phyloP scores from a whole-genome alignment of 192 early-diverging fungal species.

The Mortierella alpina region DNA sequence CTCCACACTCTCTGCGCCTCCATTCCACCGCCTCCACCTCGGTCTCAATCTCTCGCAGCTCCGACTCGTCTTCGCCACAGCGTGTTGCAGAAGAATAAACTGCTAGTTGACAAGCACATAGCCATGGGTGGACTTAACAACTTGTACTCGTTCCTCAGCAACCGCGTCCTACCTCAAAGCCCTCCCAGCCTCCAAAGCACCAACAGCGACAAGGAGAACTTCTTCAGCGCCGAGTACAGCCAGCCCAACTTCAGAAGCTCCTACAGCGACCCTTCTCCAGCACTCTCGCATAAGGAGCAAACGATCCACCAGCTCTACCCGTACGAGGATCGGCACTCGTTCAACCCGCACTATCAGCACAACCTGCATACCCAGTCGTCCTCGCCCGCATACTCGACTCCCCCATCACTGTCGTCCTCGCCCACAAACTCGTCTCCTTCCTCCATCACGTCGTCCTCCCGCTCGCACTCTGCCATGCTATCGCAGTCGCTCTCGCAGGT shows the following conservation, averaged over 20 bases:
- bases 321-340: constrained; percentile 45
- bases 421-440: constrained; percentile 50
- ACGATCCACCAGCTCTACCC: constrained; percentile 37
- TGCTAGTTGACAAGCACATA: background rate
- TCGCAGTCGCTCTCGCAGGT: background rate
- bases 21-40: background rate
- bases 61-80: background rate
- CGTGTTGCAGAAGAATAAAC: background rate
- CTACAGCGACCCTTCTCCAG: constrained; percentile 21
- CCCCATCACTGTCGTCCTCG: constrained; percentile 41
- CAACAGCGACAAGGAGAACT: constrained; percentile 11
- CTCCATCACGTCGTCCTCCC: constrained; percentile 32
- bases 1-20: background rate
- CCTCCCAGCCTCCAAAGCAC: background rate
- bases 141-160: constrained; percentile 39
- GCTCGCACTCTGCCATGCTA: background rate
- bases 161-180: constrained; percentile 21
- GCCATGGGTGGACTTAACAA: constrained; percentile 46
- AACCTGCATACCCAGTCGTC: constrained; percentile 36
- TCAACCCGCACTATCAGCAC: constrained; percentile 49
- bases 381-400: constrained; percentile 35
- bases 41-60: background rate
- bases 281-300: constrained; percentile 11
- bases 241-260: background rate
- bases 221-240: background rate